A percentile compares a stretch with the other conserved stretches of the same genome.
phyloP scores from a whole-genome alignment of 768 basidiomycete species.

The Suillus lakei region DNA sequence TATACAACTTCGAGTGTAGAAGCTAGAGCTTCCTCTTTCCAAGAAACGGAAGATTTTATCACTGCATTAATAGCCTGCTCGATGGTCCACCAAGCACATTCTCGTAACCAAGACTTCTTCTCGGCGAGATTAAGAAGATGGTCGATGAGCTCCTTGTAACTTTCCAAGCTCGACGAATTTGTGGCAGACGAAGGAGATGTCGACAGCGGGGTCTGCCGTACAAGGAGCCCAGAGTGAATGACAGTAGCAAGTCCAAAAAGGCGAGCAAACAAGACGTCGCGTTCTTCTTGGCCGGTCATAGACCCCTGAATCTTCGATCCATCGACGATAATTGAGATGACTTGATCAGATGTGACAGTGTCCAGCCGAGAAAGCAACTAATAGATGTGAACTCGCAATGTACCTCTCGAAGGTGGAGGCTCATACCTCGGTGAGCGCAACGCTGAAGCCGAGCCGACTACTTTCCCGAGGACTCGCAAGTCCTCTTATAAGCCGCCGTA shows the following conservation, averaged over 20 bases:
- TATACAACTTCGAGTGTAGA: conserved; percentile 57
- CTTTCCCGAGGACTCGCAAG: conserved; percentile 92
- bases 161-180: conserved; percentile 57
- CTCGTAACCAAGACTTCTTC: conserved; percentile 88
- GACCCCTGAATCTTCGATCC: conserved; percentile 73
- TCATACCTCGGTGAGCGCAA: conserved; percentile 91
- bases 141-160: conserved; percentile 61
- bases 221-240: conserved; percentile 83
- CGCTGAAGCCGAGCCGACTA: conserved; percentile 93
- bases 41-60: conserved; percentile 59
- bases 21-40: conserved; percentile 71
- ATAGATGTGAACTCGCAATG: conserved; percentile 4
- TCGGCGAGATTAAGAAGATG: conserved; percentile 73
- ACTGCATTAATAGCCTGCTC: conserved; percentile 65
- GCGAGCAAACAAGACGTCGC: conserved; percentile 90
- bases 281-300: conserved; percentile 89
- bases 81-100: conserved; percentile 89
- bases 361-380: conserved; percentile 81
- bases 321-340: conserved; percentile 75
- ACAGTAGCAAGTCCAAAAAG: conserved; percentile 89
- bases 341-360: conserved; percentile 78
- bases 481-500: conserved; percentile 84
- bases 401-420: conserved; percentile 9
- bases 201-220: conserved; percentile 59
- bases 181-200: conserved; percentile 57